Evolutionary conservation across 768 basidiomycete genomes (phyloP).

Genomic region (Tylopilus plumbeoviolaceoides): DNA sequence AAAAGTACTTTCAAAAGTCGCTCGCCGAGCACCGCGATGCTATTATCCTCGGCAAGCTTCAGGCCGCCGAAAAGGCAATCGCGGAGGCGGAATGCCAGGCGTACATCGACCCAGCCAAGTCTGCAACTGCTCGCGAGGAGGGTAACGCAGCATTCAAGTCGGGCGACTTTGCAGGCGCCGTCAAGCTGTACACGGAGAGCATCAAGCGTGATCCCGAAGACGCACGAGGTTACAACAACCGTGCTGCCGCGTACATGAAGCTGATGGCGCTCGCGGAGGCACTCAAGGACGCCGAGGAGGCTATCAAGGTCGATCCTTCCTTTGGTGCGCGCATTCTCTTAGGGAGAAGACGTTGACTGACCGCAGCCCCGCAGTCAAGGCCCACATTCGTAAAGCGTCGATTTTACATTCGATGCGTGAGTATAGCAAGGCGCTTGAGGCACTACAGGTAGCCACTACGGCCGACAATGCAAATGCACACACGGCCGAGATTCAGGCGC

Average conservation of each 20-base stretch:
- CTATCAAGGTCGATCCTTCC: constrained; percentile 84
- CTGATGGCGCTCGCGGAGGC: constrained; percentile 91
- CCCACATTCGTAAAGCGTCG: constrained; percentile 88
- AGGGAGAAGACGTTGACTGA: neutral
- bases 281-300: constrained; percentile 91
- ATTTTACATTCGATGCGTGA: constrained; percentile 91
- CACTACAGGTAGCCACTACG: constrained; percentile 70
- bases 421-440: constrained; percentile 81
- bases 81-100: constrained; percentile 73
- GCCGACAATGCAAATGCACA: constrained; percentile 82
- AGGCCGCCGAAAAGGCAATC: constrained; percentile 74
- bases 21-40: constrained; percentile 96
- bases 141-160: constrained; percentile 90
- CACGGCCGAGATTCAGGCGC: constrained; percentile 74
- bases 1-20: constrained; percentile 92
- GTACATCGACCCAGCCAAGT: constrained; percentile 84
- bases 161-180: constrained; percentile 88
- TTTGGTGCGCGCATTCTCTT: constrained; percentile 53
- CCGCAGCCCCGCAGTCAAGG: constrained; percentile 56
- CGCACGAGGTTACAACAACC: constrained; percentile 93
- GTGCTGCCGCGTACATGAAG: constrained; percentile 97
- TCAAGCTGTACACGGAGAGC: constrained; percentile 90
- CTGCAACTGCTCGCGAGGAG: constrained; percentile 81
- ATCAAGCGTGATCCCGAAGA: constrained; percentile 94
- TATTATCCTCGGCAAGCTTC: constrained; percentile 85